A percentile compares a stretch with the other conserved stretches of the same genome.
phyloP scores from a whole-genome alignment of 2,329 filamentous ascomycete genomes.

The Botrytis fragariae region DNA sequence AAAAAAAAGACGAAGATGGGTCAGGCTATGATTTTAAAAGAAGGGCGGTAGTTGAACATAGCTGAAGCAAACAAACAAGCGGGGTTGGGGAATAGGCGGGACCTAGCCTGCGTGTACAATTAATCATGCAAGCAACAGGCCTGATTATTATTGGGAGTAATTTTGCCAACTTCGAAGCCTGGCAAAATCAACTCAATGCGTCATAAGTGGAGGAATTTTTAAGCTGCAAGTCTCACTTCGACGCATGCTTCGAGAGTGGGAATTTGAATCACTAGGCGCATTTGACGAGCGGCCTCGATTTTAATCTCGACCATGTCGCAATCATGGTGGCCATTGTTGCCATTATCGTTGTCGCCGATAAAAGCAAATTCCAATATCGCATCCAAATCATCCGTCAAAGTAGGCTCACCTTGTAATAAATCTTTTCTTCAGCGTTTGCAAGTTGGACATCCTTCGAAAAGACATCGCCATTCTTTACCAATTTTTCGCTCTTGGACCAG shows the following conservation, averaged over 20 bases:
- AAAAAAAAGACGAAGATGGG: background rate
- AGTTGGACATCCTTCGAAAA: slow-evolving; percentile 83
- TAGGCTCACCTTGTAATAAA: slow-evolving; percentile 84
- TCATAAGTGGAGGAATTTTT: slow-evolving; percentile 18
- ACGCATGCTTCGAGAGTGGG: slow-evolving; percentile 16
- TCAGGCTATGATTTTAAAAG: slow-evolving; percentile 11
- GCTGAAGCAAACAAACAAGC: slow-evolving; percentile 20
- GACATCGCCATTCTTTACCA: slow-evolving; percentile 69
- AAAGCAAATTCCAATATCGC: background rate
- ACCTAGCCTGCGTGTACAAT: slow-evolving; percentile 9
- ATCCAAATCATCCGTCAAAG: background rate
- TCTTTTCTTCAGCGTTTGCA: slow-evolving; percentile 64
- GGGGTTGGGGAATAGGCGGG: slow-evolving; percentile 17
- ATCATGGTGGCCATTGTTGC: slow-evolving; percentile 1
- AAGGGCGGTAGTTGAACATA: slow-evolving; percentile 13
- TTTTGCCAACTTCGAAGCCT: slow-evolving; percentile 14
- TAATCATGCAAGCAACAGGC: slow-evolving; percentile 8
- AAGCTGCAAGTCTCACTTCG: slow-evolving; percentile 9
- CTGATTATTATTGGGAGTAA: slow-evolving; percentile 7
- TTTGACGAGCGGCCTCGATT: background rate
- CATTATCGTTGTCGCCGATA: background rate
- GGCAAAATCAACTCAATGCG: slow-evolving; percentile 5
- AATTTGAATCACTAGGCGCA: slow-evolving; percentile 16
- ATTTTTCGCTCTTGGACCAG: slow-evolving; percentile 83
- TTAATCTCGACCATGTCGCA: background rate